Base-by-base conservation (phyloP, 2,329 filamentous ascomycete genomes). In the Fusarium domesticum region DNA sequence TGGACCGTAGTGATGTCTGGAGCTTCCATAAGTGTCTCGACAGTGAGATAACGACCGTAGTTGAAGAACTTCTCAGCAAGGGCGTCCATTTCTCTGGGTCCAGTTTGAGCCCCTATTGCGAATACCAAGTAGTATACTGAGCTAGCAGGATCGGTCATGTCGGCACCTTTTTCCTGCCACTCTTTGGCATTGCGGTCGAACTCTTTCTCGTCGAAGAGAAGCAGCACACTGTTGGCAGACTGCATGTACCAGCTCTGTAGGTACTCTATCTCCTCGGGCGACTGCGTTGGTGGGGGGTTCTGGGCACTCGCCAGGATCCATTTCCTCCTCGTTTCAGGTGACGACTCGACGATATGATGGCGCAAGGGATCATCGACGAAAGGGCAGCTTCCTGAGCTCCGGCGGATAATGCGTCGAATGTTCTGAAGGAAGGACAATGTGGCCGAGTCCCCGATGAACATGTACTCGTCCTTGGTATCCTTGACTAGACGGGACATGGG, bases 361-460 rank as follows among this genome's bases (percentile, higher is more conserved):
- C 63, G 56, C 20, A 68, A 44, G 2, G 65, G 65, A 18, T 68
- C 65, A 17, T 67, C 61, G 7, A 61, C 58, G 30, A 68, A 62
- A 7, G 59, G 20, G 34, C 65, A 67, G 3, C 53, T 53, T 5
- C 64, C 65, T 4, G 68, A 39, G 14, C 58, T 55, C 17, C 60
- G 54, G 5, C 55, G 54, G 0, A 66, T 62, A 15, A 67, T 53
- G 4, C 65, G 57, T 0, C 65, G 60, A 12, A 67, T 65, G 17
- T 63, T 62, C 19, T 67, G 63, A 2, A 67, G 48, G 19, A 67
- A 65, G 0, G 62, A 63, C 6, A 67, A 20, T 4, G 63, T 66
- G 6, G 64, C 63, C 15, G 65, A 64, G 47, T 67, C 64, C n/a
- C 65, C 64, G 19, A 68, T 60, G 36, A 66, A 68, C 54, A 68